Evolutionary conservation across 495 filamentous ascomycete genomes (phyloP), one percentile per base, ranked within the genome.

Genomic region (Lepidopterella palustris): DNA sequence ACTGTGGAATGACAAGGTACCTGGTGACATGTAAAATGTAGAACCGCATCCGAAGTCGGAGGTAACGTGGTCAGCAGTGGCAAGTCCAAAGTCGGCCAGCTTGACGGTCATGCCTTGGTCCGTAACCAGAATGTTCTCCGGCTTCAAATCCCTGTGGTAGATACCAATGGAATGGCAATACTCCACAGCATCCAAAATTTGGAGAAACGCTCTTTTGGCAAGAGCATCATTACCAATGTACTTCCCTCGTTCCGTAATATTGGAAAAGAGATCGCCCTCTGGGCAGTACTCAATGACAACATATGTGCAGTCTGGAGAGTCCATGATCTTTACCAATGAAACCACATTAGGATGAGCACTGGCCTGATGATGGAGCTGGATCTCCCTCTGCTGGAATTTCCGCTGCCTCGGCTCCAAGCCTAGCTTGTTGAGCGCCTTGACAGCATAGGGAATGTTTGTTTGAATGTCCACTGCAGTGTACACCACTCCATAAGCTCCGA

Each of bases 21-120:
- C 93, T 82, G 93, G 93, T 58, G 87, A 92, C 95, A 97, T 97
- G 78, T 99, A 97, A 71, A 99, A 97, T 13, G 93, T 97, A 18
- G 92, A 97, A 51, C 93, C 93, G 73, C 95, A 99, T 57, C 95
- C 95, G 74, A 95, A 97, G 73, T 99, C 93, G 60, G 91, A 85
- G 59, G 92, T 95, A 59, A 85, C 76, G 55, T 84, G 80, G 58
- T 92, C 89, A 28, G 82, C 82, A 23, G 90, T 97, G 45, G 93
- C 93, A 39, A 97, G 81, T 68, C 95, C 93, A 79, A 99, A 99
- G 72, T 97, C 93, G 61, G 95, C 93, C 54, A 99, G 82, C 76
- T 97, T 96, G 66, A 96, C 89, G 24, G 89, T 92, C 74, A 85
- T 81, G 57, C 92, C 92, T 58, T 82, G 78, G 76, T 95, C 85